phyloP scores from a whole-genome alignment of 768 basidiomycete genomes.

The Chalciporus sphaerocephalus region DNA sequence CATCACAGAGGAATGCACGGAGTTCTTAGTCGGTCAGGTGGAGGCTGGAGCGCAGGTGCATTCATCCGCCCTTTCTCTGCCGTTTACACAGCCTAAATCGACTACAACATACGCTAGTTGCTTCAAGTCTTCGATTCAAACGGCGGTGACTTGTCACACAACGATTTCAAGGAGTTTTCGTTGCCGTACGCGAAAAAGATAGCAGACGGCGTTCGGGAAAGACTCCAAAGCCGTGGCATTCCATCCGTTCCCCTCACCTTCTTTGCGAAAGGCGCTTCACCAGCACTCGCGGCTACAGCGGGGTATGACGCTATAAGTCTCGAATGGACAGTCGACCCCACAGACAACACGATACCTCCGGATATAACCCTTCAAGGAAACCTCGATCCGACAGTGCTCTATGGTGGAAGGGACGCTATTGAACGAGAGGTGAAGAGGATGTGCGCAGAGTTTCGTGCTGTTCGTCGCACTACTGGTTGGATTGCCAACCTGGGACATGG shows the following conservation, averaged over 20 bases:
- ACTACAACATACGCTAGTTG: constrained; percentile 45
- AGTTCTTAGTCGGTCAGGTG: constrained; percentile 88
- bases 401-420: constrained; percentile 83
- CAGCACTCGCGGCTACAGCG: constrained; percentile 58
- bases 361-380: constrained; percentile 85
- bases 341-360: constrained; percentile 52
- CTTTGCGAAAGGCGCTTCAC: constrained; percentile 92
- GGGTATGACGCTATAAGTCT: constrained; percentile 89
- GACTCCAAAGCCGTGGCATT: constrained; percentile 50
- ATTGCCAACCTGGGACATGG: constrained; percentile 97
- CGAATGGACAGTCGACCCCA: constrained; percentile 86
- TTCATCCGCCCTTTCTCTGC: not conserved
- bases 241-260: constrained; percentile 76
- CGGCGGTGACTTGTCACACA: constrained; percentile 86
- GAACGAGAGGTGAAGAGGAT: constrained; percentile 81
- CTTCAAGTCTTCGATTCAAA: constrained; percentile 97
- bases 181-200: constrained; percentile 76
- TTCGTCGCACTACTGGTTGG: constrained; percentile 65
- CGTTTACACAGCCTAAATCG: not conserved
- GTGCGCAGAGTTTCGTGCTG: constrained; percentile 64
- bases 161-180: constrained; percentile 82
- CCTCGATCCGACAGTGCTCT: constrained; percentile 83
- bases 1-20: constrained; percentile 86
- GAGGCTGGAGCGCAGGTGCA: constrained; percentile 93
- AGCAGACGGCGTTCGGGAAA: constrained; percentile 57